Evolutionary conservation across 345 rosid genomes (phyloP), one percentile per base, ranked within the genome.

Genomic region (Ceriops decandra): DNA sequence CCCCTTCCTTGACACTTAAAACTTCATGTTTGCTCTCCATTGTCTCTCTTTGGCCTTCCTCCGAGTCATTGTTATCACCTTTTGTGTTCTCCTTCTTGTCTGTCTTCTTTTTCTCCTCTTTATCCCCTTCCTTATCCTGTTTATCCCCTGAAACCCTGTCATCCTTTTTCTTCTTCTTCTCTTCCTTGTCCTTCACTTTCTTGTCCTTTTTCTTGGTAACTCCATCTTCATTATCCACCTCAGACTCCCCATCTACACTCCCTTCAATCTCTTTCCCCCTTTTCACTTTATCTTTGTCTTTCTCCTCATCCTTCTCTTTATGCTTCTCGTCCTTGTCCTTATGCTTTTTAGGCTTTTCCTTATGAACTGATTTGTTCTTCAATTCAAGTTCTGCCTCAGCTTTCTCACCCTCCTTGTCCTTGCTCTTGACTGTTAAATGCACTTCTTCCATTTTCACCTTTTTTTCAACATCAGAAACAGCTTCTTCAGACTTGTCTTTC

Each of bases 321-420:
- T 72, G 71, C 51, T 52, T 62, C 33, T 56, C 73, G 17, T 6
- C 52, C 31, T 68, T 57, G 15, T 31, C 58, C 33, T 66, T 47
- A 7, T 69, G 32, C 20, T 68, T 13, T 17, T 63, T 69, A 13
- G 74, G 58, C 75, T 86, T 84, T 52, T 80, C 85, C 76, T 87
- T 86, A 81, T 88, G 88, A 0, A 61, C 67, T 0, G 87, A 74
- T 76, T 88, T 85, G 26, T 86, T 76, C 79, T 90, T 83, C 78
- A 85, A 75, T 62, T 85, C 86, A 73, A 83, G 66, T 66, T 85
- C 90, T 57, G 77, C 64, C 83, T 82, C 80, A 33, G 75, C 67
- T 36, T 82, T 76, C 28, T 76, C 79, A 56, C 70, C 80, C 46
- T 73, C 68, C 68, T 52, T 17, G 64, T 82, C 89, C 51, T 84